phyloP scores from a whole-genome alignment of 306 rosid species.

The Vigna reflexopilosa region DNA sequence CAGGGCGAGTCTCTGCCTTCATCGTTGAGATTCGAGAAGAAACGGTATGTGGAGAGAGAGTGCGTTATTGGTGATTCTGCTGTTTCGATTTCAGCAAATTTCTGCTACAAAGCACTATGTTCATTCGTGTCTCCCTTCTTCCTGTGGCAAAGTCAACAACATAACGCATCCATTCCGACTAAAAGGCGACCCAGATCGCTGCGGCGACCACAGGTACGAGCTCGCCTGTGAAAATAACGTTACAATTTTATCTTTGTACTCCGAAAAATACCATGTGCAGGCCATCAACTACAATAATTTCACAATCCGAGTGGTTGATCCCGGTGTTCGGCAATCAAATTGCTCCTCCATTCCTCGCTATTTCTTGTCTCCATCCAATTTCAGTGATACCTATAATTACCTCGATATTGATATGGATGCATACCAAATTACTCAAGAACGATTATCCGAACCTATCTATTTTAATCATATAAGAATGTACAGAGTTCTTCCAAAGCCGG shows the following conservation, averaged over 20 bases:
- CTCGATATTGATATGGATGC: background rate
- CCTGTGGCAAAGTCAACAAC: background rate
- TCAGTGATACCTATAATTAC: background rate
- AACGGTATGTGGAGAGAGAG: background rate
- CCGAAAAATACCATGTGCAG: background rate
- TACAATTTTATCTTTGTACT: background rate
- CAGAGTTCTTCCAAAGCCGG: fast-evolving
- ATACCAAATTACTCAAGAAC: background rate
- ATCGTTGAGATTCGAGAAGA: background rate
- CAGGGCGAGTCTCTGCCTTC: background rate
- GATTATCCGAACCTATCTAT: background rate
- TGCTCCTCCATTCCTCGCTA: background rate
- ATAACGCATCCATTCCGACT: background rate
- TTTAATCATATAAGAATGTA: fast-evolving
- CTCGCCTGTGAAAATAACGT: background rate
- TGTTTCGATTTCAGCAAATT: background rate
- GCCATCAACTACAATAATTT: background rate
- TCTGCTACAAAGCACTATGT: background rate
- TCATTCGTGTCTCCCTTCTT: background rate
- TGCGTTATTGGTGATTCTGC: background rate
- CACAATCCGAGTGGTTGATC: background rate
- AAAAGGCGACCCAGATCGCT: background rate
- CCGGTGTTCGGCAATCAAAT: background rate
- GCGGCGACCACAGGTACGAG: background rate
- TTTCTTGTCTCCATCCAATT: background rate